Conservation (phyloP, 176 grass and related monocot species). For the Hordeum marinum region DNA sequence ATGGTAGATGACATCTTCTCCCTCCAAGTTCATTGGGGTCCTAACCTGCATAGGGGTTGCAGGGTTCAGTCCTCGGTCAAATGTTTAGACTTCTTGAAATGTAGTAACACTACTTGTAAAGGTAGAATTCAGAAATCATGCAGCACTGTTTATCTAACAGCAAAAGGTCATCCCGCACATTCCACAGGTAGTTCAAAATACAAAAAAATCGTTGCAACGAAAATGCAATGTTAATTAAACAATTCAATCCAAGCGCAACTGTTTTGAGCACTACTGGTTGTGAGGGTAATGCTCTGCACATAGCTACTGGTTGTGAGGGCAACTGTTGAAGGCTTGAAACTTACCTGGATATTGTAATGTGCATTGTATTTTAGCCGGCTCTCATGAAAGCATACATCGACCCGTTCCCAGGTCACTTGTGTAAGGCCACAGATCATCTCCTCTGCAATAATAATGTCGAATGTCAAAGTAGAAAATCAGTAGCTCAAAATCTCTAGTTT, state of each 20-base stretch:
- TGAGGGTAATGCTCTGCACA: background rate
- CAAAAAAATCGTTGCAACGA: background rate
- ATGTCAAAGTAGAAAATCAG: background rate
- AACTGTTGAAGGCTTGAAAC: background rate
- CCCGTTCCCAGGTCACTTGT: conserved; percentile 85
- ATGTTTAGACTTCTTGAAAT: background rate
- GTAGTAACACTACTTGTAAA: background rate
- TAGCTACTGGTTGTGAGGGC: background rate
- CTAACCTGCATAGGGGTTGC: conserved; percentile 53
- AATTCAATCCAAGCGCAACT: background rate
- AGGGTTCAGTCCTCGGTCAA: background rate
- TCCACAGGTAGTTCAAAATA: background rate
- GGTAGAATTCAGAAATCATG: background rate
- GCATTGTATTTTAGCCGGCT: conserved; percentile 81
- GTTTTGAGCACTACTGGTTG: background rate
- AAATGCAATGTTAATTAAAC: background rate
- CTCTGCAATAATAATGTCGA: conserved; percentile 41
- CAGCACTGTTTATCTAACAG: background rate
- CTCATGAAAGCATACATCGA: conserved; percentile 82
- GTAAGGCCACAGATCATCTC: conserved; percentile 79
- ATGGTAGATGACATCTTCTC: conserved; percentile 88
- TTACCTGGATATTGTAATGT: conserved; percentile 88
- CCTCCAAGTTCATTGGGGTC: conserved; percentile 59
- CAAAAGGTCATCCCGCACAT: background rate
- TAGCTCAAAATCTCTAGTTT: background rate